These are phyloP conservation scores for Hura crepitans DNA, from an alignment of 441 rosid genomes.

Conservation along the genomic window DNA sequence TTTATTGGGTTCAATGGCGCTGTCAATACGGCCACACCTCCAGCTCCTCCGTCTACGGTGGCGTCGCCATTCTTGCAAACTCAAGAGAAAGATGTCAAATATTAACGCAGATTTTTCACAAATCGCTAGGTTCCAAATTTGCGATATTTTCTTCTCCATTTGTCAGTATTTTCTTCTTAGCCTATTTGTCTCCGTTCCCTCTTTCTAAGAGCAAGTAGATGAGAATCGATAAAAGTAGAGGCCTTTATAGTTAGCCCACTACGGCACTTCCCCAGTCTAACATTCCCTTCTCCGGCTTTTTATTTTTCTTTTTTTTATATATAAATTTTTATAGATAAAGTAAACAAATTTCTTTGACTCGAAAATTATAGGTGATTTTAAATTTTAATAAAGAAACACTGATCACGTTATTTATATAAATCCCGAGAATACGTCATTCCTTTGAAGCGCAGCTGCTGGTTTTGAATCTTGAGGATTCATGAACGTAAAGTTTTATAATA, in stretches of 20 bases:
- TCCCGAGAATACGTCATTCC: not conserved
- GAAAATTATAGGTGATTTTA: not conserved
- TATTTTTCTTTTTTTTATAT: not conserved
- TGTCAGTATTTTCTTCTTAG: not conserved
- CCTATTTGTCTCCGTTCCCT: not conserved
- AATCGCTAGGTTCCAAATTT: not conserved
- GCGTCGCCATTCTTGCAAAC: conserved; percentile 45
- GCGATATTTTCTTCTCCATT: not conserved
- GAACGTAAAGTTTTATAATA: not conserved
- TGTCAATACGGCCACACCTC: conserved; percentile 55
- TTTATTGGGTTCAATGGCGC: conserved; percentile 46
- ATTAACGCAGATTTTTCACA: not conserved
- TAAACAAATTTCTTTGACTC: not conserved
- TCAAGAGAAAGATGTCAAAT: not conserved
- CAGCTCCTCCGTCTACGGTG: conserved; percentile 38
- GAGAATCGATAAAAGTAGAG: not conserved
- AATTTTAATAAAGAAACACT: not conserved
- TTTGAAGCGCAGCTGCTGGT: not conserved
- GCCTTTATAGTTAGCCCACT: conserved; percentile 18
- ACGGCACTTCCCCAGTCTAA: conserved; percentile 9
- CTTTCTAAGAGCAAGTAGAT: not conserved
- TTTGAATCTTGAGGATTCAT: not conserved
- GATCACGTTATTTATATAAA: conserved; percentile 2
- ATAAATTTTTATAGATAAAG: not conserved
- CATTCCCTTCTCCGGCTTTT: too few species aligned